Evolutionary conservation across 2,329 filamentous ascomycete species (phyloP).

Genomic region (Cryphonectria parasitica): DNA sequence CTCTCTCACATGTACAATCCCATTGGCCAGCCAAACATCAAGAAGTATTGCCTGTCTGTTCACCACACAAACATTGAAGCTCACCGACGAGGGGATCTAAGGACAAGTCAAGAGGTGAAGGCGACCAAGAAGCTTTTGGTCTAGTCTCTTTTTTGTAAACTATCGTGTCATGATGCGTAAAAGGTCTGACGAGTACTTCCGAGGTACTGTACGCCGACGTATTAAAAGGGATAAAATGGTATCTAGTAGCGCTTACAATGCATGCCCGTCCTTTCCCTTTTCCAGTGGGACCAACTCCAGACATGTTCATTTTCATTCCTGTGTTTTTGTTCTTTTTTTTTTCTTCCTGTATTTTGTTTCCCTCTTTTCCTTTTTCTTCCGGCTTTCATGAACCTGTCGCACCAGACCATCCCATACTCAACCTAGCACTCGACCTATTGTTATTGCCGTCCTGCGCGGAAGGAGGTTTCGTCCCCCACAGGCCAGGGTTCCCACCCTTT

Average conservation of each 20-base stretch:
- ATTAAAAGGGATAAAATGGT: neutral
- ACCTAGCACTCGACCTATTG: neutral
- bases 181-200: neutral
- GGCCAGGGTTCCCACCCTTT: neutral
- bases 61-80: neutral
- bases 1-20: too few species aligned
- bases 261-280: neutral
- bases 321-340: neutral
- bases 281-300: neutral
- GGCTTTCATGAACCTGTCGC: neutral
- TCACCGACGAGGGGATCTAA: neutral
- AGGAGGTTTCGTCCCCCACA: neutral
- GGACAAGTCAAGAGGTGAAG: neutral
- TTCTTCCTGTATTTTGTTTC: neutral
- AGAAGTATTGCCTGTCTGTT: neutral
- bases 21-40: too few species aligned
- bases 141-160: neutral
- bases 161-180: neutral
- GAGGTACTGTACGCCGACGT: neutral
- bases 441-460: neutral
- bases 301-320: neutral
- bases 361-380: neutral
- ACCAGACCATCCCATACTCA: neutral
- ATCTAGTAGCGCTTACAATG: conserved; percentile 2
- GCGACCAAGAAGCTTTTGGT: neutral